These are phyloP conservation scores for Oryza longistaminata DNA, from an alignment of 176 grass and related monocot genomes.

Conservation along the genomic window DNA sequence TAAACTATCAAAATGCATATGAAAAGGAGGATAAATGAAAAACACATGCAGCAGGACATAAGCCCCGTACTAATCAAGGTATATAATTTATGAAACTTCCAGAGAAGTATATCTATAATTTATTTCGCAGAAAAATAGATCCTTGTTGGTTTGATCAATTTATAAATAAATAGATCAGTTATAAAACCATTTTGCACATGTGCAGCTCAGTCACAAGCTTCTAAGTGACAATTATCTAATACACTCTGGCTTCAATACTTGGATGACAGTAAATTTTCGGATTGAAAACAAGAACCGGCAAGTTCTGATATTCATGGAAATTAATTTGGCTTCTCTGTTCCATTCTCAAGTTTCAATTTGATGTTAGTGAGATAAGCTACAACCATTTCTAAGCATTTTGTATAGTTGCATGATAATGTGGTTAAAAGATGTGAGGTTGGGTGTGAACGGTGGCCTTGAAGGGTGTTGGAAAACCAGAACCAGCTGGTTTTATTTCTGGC, in stretches of 20 bases:
- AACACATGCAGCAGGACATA: neutral
- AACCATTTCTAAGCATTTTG: too few relatives aligned
- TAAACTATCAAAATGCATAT: neutral
- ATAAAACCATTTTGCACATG: neutral
- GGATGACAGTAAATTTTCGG: neutral
- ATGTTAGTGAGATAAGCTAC: too few relatives aligned
- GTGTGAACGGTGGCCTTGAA: too few relatives aligned
- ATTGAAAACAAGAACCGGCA: too few relatives aligned
- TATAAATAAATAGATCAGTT: neutral
- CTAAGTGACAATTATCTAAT: neutral
- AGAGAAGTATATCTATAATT: neutral
- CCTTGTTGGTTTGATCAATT: neutral
- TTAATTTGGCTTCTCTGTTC: too few relatives aligned
- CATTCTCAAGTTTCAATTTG: too few relatives aligned
- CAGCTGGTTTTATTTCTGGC: too few relatives aligned
- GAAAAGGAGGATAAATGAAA: neutral
- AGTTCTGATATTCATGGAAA: too few relatives aligned
- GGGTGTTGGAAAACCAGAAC: too few relatives aligned
- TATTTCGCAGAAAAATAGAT: neutral
- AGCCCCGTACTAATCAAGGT: neutral
- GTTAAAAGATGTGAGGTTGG: too few relatives aligned
- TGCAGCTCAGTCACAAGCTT: neutral
- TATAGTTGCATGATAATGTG: too few relatives aligned
- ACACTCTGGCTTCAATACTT: neutral
- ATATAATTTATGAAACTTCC: conserved; percentile 5